These are phyloP conservation scores for Ophiosphaerella korrae DNA, from an alignment of 2,329 filamentous ascomycete genomes.

Conservation along the genomic window DNA sequence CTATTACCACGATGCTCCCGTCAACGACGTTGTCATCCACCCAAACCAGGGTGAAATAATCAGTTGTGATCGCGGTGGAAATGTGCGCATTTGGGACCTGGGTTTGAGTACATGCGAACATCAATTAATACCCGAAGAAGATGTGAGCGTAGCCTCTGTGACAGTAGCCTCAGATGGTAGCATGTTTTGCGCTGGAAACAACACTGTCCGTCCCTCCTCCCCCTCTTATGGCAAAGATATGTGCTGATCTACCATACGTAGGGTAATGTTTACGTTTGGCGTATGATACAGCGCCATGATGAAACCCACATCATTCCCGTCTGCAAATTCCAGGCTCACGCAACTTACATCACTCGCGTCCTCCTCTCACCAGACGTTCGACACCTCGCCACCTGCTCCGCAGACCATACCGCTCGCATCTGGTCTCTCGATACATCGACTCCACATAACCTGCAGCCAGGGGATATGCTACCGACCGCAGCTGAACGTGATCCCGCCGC, in stretches of 20 bases:
- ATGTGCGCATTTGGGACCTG: conserved; percentile 93
- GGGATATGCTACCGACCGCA: conserved; percentile 39
- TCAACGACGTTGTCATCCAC: conserved; percentile 99
- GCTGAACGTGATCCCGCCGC: conserved; percentile 56
- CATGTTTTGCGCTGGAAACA: conserved; percentile 91
- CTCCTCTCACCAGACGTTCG: conserved; percentile 92
- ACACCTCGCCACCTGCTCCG: conserved; percentile 90
- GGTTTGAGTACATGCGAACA: conserved; percentile 97
- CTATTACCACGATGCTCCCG: conserved; percentile 85
- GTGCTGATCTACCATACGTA: conserved; percentile 45
- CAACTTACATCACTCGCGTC: conserved; percentile 89
- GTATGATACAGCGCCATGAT: conserved; percentile 82
- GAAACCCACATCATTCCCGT: conserved; percentile 83
- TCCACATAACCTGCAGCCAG: conserved; percentile 42
- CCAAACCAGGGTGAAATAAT: conserved; percentile 98
- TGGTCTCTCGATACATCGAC: conserved; percentile 77
- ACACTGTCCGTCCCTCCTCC: conserved; percentile 63
- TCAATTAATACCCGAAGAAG: conserved; percentile 93
- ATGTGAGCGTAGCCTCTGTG: conserved; percentile 90
- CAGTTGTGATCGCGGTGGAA: conserved; percentile 90
- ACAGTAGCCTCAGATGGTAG: conserved; percentile 95
- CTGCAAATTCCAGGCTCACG: conserved; percentile 87
- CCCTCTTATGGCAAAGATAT: not conserved
- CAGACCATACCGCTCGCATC: conserved; percentile 93
- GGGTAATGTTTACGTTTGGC: conserved; percentile 98